These are phyloP conservation scores for Pseudogymnoascus sp. DNA, from an alignment of 2,329 filamentous ascomycete species.

Conservation along the genomic window DNA sequence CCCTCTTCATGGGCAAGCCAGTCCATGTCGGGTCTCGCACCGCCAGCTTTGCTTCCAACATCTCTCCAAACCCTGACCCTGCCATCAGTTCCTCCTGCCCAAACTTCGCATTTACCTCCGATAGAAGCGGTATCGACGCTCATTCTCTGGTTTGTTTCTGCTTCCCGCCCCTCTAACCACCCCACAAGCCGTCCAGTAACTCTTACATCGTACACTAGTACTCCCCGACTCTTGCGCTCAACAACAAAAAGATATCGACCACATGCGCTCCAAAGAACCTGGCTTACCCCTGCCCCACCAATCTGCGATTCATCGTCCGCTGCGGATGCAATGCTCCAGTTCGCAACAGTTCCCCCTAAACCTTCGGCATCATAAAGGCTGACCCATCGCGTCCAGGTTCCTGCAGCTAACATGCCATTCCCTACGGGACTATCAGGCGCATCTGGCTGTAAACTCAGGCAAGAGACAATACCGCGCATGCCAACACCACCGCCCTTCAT, in stretches of 20 bases:
- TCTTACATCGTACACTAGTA: slow-evolving; percentile 55
- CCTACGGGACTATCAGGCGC: slow-evolving; percentile 23
- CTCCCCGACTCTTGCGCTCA: slow-evolving; percentile 46
- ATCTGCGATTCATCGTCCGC: slow-evolving; percentile 42
- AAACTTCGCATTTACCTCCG: slow-evolving; percentile 41
- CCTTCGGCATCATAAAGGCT: slow-evolving; percentile 54
- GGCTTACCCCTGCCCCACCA: slow-evolving; percentile 53
- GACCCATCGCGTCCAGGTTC: slow-evolving; percentile 55
- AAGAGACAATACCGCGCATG: slow-evolving; percentile 53
- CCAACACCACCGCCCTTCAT: slow-evolving; percentile 53
- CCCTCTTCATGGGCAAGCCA: slow-evolving; percentile 29
- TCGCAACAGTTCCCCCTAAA: slow-evolving; percentile 44
- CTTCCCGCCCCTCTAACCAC: slow-evolving; percentile 42
- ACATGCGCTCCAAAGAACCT: slow-evolving; percentile 53
- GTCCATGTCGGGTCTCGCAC: slow-evolving; percentile 23
- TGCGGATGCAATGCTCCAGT: slow-evolving; percentile 49
- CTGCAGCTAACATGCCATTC: slow-evolving; percentile 44
- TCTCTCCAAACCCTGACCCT: slow-evolving; percentile 50
- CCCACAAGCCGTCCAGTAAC: slow-evolving; percentile 48
- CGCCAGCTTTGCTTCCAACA: slow-evolving; percentile 41
- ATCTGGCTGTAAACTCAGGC: slow-evolving; percentile 40
- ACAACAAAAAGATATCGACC: slow-evolving; percentile 54
- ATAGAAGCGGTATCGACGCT: slow-evolving; percentile 46
- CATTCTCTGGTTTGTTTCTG: slow-evolving; percentile 47
- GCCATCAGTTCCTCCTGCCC: slow-evolving; percentile 50